phyloP scores from a whole-genome alignment of 495 filamentous ascomycete species.

The Talaromyces stipitatus region DNA sequence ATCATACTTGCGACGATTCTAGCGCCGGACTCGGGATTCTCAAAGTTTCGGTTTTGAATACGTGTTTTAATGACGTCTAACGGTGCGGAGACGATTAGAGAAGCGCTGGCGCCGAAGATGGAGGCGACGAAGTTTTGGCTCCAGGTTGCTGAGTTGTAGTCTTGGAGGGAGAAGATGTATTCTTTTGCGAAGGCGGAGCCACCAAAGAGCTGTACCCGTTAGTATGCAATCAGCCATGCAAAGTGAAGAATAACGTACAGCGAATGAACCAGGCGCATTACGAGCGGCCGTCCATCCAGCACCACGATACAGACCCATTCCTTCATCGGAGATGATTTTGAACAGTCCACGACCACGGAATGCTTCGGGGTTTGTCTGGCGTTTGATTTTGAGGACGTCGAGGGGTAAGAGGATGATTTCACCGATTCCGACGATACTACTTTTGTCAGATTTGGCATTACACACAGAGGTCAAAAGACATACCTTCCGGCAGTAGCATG shows the following conservation, averaged over 20 bases:
- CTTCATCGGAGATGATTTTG: conserved; percentile 86
- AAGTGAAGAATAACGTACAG: conserved; percentile 50
- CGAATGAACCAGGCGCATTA: conserved; percentile 95
- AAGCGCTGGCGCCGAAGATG: conserved; percentile 86
- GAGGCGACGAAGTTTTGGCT: conserved; percentile 96
- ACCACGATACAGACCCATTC: conserved; percentile 90
- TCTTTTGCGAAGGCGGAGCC: conserved; percentile 98
- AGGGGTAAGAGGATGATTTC: conserved; percentile 93
- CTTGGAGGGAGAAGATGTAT: conserved; percentile 74
- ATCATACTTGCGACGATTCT: conserved; percentile 85
- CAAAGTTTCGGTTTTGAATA: conserved; percentile 99
- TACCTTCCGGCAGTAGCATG: conserved; percentile 91
- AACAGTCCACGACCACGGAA: conserved; percentile 91
- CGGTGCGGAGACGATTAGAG: conserved; percentile 86
- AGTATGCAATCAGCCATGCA: conserved; percentile 12
- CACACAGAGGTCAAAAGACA: too few species aligned
- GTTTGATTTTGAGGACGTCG: conserved; percentile 98
- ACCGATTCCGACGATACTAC: conserved; percentile 87
- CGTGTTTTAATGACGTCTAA: conserved; percentile 98
- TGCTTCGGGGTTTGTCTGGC: conserved; percentile 97
- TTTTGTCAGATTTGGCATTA: too few species aligned
- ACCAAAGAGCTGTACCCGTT: conserved; percentile 71
- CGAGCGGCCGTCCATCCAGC: conserved; percentile 97
- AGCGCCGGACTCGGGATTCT: conserved; percentile 91
- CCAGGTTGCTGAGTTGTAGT: conserved; percentile 96